Conservation (phyloP, 495 filamentous ascomycete genomes). For the Daldinia decipiens region DNA sequence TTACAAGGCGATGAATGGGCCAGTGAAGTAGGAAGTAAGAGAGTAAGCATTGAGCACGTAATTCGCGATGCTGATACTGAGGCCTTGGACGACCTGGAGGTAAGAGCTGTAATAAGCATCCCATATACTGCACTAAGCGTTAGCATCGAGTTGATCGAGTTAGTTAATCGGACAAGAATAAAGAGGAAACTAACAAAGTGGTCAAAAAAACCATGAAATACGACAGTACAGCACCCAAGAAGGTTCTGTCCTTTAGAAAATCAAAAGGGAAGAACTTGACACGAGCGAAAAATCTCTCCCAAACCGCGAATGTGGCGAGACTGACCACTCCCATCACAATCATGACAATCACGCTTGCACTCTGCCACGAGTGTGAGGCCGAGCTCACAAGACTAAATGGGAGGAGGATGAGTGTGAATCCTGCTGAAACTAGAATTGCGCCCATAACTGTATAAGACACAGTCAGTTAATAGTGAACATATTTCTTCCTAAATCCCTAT, state of each 20-base stretch:
- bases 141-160: slow-evolving; percentile 55
- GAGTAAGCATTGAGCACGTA: slow-evolving; percentile 76
- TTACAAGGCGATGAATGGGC: slow-evolving; percentile 68
- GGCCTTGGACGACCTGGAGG: slow-evolving; percentile 74
- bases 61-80: slow-evolving; percentile 69
- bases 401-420: slow-evolving; percentile 69
- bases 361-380: slow-evolving; percentile 60
- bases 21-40: slow-evolving; percentile 73
- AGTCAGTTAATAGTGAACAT: not conserved
- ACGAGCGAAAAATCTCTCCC: slow-evolving; percentile 65
- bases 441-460: slow-evolving; percentile 52
- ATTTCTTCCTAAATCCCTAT: slow-evolving; percentile 8
- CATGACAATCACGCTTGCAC: slow-evolving; percentile 66
- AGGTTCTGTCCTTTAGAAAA: slow-evolving; percentile 66
- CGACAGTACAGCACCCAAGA: slow-evolving; percentile 62
- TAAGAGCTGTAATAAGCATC: slow-evolving; percentile 72
- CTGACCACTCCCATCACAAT: slow-evolving; percentile 65
- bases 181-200: slow-evolving; percentile 62
- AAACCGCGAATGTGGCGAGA: slow-evolving; percentile 65
- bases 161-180: not conserved
- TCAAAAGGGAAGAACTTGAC: slow-evolving; percentile 67
- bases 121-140: slow-evolving; percentile 42
- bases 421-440: slow-evolving; percentile 63
- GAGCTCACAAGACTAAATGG: slow-evolving; percentile 67
- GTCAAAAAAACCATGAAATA: slow-evolving; percentile 62